Percentiles rank a stretch among this genome's conserved stretches.
Evolutionary conservation across 148 eudicot species (phyloP).

Genomic region (Silene latifolia): DNA sequence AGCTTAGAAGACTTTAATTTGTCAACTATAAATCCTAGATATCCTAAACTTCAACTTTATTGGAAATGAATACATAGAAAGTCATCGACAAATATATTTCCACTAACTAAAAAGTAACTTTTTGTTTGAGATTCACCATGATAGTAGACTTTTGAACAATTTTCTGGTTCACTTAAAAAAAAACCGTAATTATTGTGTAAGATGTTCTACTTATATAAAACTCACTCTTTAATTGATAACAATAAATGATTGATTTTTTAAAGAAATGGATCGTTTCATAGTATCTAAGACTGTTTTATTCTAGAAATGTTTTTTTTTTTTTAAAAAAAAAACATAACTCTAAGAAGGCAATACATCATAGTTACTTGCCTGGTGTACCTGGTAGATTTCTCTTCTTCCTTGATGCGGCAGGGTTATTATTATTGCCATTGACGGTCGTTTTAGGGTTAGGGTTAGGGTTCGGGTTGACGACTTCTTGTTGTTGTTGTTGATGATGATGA

Average conservation of each 20-base stretch:
- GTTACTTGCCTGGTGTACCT: constrained; percentile 68
- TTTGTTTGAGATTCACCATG: constrained; percentile 12
- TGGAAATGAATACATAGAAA: constrained; percentile 15
- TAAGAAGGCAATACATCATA: not conserved
- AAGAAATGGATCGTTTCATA: too few relatives aligned
- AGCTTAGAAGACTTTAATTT: not conserved
- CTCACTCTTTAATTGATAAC: too few relatives aligned
- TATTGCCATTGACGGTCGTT: not conserved
- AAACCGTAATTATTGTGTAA: too few relatives aligned
- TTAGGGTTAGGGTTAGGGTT: constrained; percentile 39
- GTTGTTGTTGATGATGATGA: constrained; percentile 20
- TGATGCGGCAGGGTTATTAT: constrained; percentile 11
- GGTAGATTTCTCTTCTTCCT: constrained; percentile 73
- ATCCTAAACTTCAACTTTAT: constrained; percentile 3
- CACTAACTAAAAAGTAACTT: constrained; percentile 10
- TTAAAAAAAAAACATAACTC: not conserved
- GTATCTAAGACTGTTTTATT: too few relatives aligned
- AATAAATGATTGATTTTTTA: too few relatives aligned
- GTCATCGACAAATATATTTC: constrained; percentile 8
- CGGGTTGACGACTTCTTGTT: constrained; percentile 25
- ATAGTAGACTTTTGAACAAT: not conserved
- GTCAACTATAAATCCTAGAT: constrained; percentile 10
- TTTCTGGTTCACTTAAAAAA: not conserved
- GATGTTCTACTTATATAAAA: too few relatives aligned
- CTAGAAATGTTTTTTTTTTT: too few relatives aligned